A percentile compares a stretch with the other conserved stretches of the same genome.
Evolutionary conservation across 495 filamentous ascomycete species (phyloP).

Genomic region (Podospora conica): DNA sequence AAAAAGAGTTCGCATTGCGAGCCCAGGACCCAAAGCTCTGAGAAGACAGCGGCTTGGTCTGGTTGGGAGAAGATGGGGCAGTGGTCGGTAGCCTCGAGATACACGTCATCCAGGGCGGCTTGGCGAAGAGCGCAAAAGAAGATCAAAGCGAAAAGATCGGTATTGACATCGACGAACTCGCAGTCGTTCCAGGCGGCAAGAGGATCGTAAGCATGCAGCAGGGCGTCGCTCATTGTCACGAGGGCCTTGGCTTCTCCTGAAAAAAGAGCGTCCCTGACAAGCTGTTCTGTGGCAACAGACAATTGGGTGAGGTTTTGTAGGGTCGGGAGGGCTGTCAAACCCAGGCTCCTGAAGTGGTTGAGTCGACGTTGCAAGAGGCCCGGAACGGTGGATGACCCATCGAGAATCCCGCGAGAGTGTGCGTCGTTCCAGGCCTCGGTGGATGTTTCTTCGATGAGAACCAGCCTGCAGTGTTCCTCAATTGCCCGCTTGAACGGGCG

Average conservation of each 20-base stretch:
- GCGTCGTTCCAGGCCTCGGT: constrained; percentile 17
- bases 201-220: constrained; percentile 14
- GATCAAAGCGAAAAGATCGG: constrained; percentile 18
- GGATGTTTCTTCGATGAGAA: constrained; percentile 16
- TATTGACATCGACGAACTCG: constrained; percentile 19
- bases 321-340: constrained; percentile 8
- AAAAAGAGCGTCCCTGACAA: constrained; percentile 12
- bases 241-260: constrained; percentile 10
- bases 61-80: constrained; percentile 26
- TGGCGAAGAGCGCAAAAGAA: constrained; percentile 23
- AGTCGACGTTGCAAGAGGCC: constrained; percentile 16
- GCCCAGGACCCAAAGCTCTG: constrained; percentile 26
- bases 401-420: constrained; percentile 12
- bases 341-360: constrained; percentile 1
- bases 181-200: constrained; percentile 6
- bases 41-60: constrained; percentile 27
- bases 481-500: constrained; percentile 18
- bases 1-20: constrained; percentile 28
- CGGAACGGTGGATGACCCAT: constrained; percentile 11
- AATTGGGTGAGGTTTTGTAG: constrained; percentile 6
- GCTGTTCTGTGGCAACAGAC: neutral
- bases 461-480: constrained; percentile 9
- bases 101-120: constrained; percentile 22
- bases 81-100: constrained; percentile 24
- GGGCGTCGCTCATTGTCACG: constrained; percentile 7